These are phyloP conservation scores for Ascoidea tarda DNA, from an alignment of 805 yeast species.

Conservation along the genomic window DNA sequence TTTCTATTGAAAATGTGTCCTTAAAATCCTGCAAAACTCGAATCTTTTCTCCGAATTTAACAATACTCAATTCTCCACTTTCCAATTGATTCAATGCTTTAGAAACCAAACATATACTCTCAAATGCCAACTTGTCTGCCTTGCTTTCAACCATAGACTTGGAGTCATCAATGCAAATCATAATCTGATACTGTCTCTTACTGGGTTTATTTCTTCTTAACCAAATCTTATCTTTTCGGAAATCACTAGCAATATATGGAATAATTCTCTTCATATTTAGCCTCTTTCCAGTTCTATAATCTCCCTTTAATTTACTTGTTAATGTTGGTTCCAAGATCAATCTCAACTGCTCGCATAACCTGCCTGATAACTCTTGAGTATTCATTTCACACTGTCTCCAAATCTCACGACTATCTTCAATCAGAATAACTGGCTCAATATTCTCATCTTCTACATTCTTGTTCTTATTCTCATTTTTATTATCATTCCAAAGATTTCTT, in stretches of 20 bases:
- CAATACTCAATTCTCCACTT: conserved; percentile 84
- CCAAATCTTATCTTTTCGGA: conserved; percentile 97
- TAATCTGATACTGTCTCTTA: conserved; percentile 91
- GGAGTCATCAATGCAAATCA: conserved; percentile 96
- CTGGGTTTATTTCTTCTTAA: conserved; percentile 94
- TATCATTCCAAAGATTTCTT: conserved; percentile 13
- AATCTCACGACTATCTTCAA: conserved; percentile 56
- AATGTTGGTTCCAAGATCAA: conserved; percentile 89
- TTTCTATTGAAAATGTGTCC: conserved; percentile 58
- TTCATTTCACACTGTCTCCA: conserved; percentile 78
- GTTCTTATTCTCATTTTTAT: conserved; percentile 14
- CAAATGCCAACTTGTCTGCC: conserved; percentile 84
- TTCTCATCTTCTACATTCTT: conserved; percentile 13
- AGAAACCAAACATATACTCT: conserved; percentile 84
- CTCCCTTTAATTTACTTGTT: conserved; percentile 92
- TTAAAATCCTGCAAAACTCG: conserved; percentile 84
- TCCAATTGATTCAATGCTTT: conserved; percentile 90
- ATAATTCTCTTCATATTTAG: conserved; percentile 95
- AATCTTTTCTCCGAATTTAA: conserved; percentile 77
- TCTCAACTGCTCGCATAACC: conserved; percentile 83
- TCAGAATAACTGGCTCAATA: conserved; percentile 20
- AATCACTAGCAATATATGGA: conserved; percentile 94
- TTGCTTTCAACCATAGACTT: conserved; percentile 93
- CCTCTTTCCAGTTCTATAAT: conserved; percentile 93
- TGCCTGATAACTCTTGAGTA: conserved; percentile 80